These are phyloP conservation scores for Sporothrix euskadiensis DNA, from an alignment of 2,329 filamentous ascomycete genomes.

Conservation along the genomic window DNA sequence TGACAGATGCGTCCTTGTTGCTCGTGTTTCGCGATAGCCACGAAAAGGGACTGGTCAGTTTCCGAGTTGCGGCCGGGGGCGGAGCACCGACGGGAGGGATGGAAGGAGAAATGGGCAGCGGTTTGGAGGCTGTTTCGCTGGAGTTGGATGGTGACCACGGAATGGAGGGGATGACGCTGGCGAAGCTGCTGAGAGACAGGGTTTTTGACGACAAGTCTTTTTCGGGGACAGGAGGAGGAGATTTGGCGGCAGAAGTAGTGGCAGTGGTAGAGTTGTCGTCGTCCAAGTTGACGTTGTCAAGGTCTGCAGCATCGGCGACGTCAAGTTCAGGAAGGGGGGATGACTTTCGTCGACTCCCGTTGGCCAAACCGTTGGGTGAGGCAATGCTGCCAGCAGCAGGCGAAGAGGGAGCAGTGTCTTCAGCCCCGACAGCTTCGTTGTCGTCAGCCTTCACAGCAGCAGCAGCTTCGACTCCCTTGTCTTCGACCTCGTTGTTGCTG, in stretches of 20 bases:
- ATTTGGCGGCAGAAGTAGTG: neutral
- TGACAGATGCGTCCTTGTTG: conserved; percentile 53
- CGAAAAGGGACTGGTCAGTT: conserved; percentile 83
- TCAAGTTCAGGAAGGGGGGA: conserved; percentile 45
- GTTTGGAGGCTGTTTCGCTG: conserved; percentile 50
- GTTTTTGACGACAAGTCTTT: conserved; percentile 49
- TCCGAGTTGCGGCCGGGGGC: conserved; percentile 52
- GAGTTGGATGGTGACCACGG: conserved; percentile 63
- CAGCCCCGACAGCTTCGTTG: conserved; percentile 33
- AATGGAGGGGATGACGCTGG: conserved; percentile 69
- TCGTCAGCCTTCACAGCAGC: conserved; percentile 31
- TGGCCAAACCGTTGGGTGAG: conserved; percentile 11
- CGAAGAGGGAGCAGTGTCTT: conserved; percentile 23
- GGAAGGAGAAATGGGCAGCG: conserved; percentile 39
- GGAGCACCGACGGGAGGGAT: conserved; percentile 40
- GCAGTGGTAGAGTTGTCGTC: conserved; percentile 47
- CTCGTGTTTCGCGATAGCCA: conserved; percentile 73
- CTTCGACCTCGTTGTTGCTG: conserved; percentile 38
- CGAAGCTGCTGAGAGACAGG: conserved; percentile 68
- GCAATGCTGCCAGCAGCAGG: neutral
- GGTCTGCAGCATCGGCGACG: conserved; percentile 47
- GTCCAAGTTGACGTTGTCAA: conserved; percentile 67
- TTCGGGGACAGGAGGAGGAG: conserved; percentile 4
- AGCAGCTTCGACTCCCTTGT: conserved; percentile 36
- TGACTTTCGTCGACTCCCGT: conserved; percentile 38